These are phyloP conservation scores for Nitzschia palea DNA, from an alignment of 108 stramenopile species.

Conservation along the genomic window DNA sequence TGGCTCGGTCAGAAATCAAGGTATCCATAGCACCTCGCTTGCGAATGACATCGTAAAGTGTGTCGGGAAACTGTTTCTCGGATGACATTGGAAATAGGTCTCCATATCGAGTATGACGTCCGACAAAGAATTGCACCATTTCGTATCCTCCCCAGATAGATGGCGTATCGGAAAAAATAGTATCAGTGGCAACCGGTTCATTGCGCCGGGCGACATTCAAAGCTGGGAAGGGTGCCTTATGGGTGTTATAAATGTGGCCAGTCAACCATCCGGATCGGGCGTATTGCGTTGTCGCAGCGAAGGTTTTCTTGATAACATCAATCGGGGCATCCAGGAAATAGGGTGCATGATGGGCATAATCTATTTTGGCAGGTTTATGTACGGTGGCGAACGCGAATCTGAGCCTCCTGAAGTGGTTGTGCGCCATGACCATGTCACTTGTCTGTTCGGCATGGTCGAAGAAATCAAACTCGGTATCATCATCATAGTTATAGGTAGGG, in stretches of 20 bases:
- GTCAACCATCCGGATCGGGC: not conserved
- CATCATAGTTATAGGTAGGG: not conserved
- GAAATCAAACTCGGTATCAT: not conserved
- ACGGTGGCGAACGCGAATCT: too few relatives aligned
- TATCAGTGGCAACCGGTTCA: slow-evolving; percentile 32
- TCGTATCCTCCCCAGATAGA: slow-evolving; percentile 16
- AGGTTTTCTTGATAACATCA: slow-evolving; percentile 14
- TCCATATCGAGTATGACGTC: not conserved
- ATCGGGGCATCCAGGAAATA: slow-evolving; percentile 6
- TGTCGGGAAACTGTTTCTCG: slow-evolving; percentile 23
- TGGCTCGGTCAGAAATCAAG: slow-evolving; percentile 17
- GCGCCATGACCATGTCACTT: too few relatives aligned
- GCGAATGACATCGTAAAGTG: slow-evolving; percentile 34
- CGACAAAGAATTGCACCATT: slow-evolving; percentile 5
- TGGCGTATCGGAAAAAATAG: slow-evolving; percentile 27
- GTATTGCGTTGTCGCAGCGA: slow-evolving; percentile 33
- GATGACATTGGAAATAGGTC: not conserved
- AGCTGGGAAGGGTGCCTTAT: slow-evolving; percentile 15
- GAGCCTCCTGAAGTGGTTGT: too few relatives aligned
- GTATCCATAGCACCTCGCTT: slow-evolving; percentile 19
- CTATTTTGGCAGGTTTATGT: too few relatives aligned
- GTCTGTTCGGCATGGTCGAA: too few relatives aligned
- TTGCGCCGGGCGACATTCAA: slow-evolving; percentile 25
- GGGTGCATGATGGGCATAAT: not conserved
- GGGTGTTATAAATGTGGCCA: not conserved